Evolutionary conservation across 164 flowering plant genomes (phyloP), one percentile per base, ranked within the genome.

Genomic region (Warburgia ugandensis): DNA sequence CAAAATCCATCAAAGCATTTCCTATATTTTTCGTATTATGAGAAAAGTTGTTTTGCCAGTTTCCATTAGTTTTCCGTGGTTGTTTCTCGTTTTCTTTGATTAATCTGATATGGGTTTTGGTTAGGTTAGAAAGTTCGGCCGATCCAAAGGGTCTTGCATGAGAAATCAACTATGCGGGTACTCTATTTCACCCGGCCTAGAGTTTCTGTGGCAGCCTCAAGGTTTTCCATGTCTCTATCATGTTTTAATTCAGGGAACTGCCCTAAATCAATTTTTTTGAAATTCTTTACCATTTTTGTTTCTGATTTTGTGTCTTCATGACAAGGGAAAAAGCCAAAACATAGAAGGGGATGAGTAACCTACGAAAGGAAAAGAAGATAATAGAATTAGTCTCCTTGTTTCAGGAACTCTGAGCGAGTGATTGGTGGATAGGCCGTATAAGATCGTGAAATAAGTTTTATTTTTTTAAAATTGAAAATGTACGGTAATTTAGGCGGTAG

Each of bases 151-250:
- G 61, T 39, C 5, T 48, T 22, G 61, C 47, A 49, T 57, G 16
- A 19, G 26, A 19, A 7, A 47, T 1, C 12, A 2, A 23, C 13
- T 41, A 14, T 49, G 61, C 33, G 21, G 50, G 49, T 17, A 31
- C 41, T 48, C 61, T 38, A 58, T 40, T 48, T 49, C 54, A 48
- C 55, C 54, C 48, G 61, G 54, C 61, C 54, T 21, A 58, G 29
- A 58, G 31, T 32, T 25, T 10, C n/a, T 11, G 61, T n/a, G 61
- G 61, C 61, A 48, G 61, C 43, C 54, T 49, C 61, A 58, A 58
- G 61, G 61, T 58, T 49, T 58, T 16, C 1, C 61, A 58, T 58
- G 61, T 14, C 31, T 39, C 10, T 4, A 29, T 49, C 61, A 50
- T 58, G 61, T 49, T 16, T 41, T 49, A 49, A 58, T 58, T 29